Evolutionary conservation across 345 rosid species (phyloP), one percentile per base, ranked within the genome.

Genomic region (Chamaenerion angustifolium): DNA sequence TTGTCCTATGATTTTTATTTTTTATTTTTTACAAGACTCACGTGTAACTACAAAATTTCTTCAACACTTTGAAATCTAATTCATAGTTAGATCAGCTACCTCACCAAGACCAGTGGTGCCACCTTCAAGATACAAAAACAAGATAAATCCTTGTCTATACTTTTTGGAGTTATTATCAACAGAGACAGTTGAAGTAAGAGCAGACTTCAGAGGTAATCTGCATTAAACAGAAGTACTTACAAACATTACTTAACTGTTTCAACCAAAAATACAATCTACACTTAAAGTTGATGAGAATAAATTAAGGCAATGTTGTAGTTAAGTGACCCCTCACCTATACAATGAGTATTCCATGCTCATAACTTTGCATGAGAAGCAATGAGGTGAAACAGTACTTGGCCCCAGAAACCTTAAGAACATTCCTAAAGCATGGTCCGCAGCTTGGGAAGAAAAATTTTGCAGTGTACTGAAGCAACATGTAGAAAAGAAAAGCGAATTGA

Each of bases 41-140:
- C n/a, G n/a, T n/a, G n/a, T n/a, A n/a, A n/a, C n/a, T n/a, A 49
- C 16, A 45, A 46, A 23, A 23, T 23, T 23, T 23, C 27, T 23
- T 2, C 27, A 23, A 23, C 27, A 5, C 27, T 5, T 5, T 23
- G 27, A 5, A 23, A 23, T 23, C 27, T 23, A 23, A 23, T 23
- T 23, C 5, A 5, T 23, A 23, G 27, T 23, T n/a, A n/a, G n/a
- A n/a, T n/a, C n/a, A n/a, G n/a, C n/a, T 59, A 90, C 98, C 95
- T 85, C 98, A 23, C 95, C 98, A 44, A 76, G 71, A 48, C 98
- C 98, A 47, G 73, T 55, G 58, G 73, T 73, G 64, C 94, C 92
- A 76, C 83, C 92, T 56, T 90, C 88, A 58, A 90, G 85, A 71
- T 61, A 76, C 63, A 90, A 56, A 16, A 86, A 77, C 50, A 90